Evolutionary conservation across 768 basidiomycete species (phyloP), one percentile per base, ranked within the genome.

Genomic region (Pulveroboletus frians): DNA sequence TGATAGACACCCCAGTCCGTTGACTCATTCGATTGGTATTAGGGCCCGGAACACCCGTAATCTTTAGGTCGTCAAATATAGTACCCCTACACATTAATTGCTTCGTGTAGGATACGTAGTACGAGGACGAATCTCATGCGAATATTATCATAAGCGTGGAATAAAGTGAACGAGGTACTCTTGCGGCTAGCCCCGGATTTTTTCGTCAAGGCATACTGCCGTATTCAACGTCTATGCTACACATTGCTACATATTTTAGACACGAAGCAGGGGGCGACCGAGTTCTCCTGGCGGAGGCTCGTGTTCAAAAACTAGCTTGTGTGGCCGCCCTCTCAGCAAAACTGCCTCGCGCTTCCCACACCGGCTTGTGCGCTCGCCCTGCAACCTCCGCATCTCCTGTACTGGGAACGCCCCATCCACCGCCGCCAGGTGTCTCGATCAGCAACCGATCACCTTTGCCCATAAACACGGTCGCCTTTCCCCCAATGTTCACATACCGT

Each of bases 371-470:
- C 38, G 66, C 60, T 63, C 80, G 73, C 20, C 50, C 54, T 38
- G 51, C 50, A 8, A 49, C 53, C 17, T 17, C 48, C 15, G 51
- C 15, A 3, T 31, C 57, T 18, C 23, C 41, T 21, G 50, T 56
- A 0, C 65, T 60, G 7, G 56, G 49, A 7, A 42, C 7, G 1
- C 92, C 92, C 88, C 88, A 95, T 3, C 83, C 93, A 7, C 93
- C 93, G 9, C 85, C 93, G 1, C 93, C 93, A 0, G 93, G 93
- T 0, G 93, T 94, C 70, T 92, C 83, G 42, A 95, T 81, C 50
- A 85, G 57, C 51, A 96, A 64, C 43, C 76, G 73, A 62, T 96
- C 92, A 6, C 91, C 88, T 59, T 90, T 88, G 32, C 89, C 88
- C 85, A 94, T 92, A 72, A 78, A 80, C 42, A 92, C 77, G 2